Conservation (phyloP, 306 rosid species). For the Inga oerstediana region DNA sequence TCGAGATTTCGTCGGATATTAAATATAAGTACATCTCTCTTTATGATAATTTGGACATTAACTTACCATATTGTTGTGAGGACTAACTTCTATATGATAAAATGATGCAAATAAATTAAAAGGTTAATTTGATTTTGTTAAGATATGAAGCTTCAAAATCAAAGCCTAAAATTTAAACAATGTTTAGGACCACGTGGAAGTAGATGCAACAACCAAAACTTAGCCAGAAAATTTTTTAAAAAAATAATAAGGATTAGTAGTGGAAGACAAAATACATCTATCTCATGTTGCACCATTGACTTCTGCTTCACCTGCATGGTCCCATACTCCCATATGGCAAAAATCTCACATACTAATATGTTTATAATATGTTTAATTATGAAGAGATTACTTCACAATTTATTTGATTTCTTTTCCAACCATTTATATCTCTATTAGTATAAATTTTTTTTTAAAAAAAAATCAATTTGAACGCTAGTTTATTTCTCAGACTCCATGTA, state of each 20-base stretch:
- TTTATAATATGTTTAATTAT: neutral
- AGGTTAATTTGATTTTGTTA: neutral
- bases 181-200: neutral
- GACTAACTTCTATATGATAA: too few relatives aligned
- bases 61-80: too few relatives aligned
- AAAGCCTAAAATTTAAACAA: neutral
- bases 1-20: rapidly evolving
- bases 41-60: too few relatives aligned
- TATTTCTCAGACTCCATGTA: too few relatives aligned
- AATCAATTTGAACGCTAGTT: neutral
- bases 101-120: too few relatives aligned
- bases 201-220: neutral
- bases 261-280: slow-evolving; percentile 7
- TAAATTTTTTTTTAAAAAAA: too few relatives aligned
- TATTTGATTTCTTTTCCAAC: too few relatives aligned
- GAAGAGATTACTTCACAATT: neutral
- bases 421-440: too few relatives aligned
- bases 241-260: neutral
- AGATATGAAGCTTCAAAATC: neutral
- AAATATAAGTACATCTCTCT: too few relatives aligned
- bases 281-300: slow-evolving; percentile 31
- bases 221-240: too few relatives aligned
- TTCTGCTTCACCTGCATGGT: slow-evolving; percentile 11
- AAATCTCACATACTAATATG: too few relatives aligned
- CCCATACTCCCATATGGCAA: neutral